phyloP scores from a whole-genome alignment of 106 monocot species.

The Chionographis japonica region DNA sequence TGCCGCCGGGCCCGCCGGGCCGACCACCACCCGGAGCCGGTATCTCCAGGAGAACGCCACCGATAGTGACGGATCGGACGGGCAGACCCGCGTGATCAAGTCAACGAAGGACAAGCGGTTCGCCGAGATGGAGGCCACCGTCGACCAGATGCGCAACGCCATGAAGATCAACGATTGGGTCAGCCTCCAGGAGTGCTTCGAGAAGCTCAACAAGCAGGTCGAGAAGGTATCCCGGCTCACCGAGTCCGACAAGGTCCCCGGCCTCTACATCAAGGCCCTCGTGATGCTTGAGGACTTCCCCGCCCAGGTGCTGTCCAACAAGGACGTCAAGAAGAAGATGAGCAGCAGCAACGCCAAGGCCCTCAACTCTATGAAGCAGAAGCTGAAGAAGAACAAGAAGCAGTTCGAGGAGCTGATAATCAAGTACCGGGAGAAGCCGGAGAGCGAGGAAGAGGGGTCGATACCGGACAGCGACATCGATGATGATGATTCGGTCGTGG shows the following conservation, averaged over 20 bases:
- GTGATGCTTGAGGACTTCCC: conserved; percentile 90
- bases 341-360: conserved; percentile 92
- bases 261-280: conserved; percentile 74
- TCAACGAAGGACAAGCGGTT: conserved; percentile 70
- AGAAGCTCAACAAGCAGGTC: conserved; percentile 91
- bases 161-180: conserved; percentile 99
- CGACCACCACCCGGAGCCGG: too few species aligned
- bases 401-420: conserved; percentile 69
- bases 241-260: conserved; percentile 52
- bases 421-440: conserved; percentile 59
- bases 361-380: conserved; percentile 92
- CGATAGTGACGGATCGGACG: conserved; percentile 76
- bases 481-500: too few species aligned
- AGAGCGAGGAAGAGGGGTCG: too few species aligned
- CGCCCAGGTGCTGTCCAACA: conserved; percentile 65
- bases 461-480: too few species aligned
- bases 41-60: too few species aligned
- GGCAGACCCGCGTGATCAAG: conserved; percentile 48
- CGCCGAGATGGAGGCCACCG: conserved; percentile 74
- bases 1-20: too few species aligned
- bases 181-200: conserved; percentile 77
- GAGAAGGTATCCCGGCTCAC: conserved; percentile 81
- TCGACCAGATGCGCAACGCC: conserved; percentile 82
- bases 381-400: conserved; percentile 96
- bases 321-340: conserved; percentile 98